phyloP scores from a whole-genome alignment of 2,329 filamentous ascomycete genomes.

The Aureobasidium sp. region DNA sequence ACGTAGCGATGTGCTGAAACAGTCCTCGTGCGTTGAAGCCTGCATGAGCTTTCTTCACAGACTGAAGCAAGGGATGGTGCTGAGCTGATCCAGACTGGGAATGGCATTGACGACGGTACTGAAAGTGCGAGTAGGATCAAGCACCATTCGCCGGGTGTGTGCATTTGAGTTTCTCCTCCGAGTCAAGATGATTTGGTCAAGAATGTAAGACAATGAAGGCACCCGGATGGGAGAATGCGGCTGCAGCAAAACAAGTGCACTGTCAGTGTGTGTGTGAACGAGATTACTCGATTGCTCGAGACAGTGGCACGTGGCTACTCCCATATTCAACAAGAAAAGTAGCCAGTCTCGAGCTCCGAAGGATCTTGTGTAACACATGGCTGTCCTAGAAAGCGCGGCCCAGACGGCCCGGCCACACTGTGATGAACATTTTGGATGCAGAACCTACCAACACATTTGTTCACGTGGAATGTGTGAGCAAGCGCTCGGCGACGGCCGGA shows the following conservation, averaged over 20 bases:
- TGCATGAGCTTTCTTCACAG: constrained; percentile 5
- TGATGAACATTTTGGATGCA: background rate
- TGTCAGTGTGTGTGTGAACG: background rate
- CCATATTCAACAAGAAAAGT: background rate
- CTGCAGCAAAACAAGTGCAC: background rate
- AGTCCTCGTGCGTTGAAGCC: constrained; percentile 10
- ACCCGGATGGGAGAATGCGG: constrained; percentile 3
- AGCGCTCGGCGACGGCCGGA: background rate
- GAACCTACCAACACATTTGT: background rate
- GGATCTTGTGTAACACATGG: constrained; percentile 10
- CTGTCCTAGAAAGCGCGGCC: background rate
- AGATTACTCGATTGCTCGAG: background rate
- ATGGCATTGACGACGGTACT: constrained; percentile 1
- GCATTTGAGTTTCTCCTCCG: background rate
- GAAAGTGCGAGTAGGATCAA: background rate
- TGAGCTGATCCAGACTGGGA: background rate
- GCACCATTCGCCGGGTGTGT: background rate
- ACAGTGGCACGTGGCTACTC: background rate
- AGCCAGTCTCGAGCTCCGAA: background rate
- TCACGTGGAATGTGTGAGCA: constrained; percentile 12
- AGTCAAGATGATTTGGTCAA: background rate
- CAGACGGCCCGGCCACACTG: background rate
- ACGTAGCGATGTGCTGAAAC: constrained; percentile 9
- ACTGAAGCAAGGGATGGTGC: constrained; percentile 8
- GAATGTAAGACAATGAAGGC: constrained; percentile 7